A percentile compares a stretch with the other conserved stretches of the same genome.
phyloP scores from a whole-genome alignment of 495 filamentous ascomycete genomes.

The Neurospora discreta region DNA sequence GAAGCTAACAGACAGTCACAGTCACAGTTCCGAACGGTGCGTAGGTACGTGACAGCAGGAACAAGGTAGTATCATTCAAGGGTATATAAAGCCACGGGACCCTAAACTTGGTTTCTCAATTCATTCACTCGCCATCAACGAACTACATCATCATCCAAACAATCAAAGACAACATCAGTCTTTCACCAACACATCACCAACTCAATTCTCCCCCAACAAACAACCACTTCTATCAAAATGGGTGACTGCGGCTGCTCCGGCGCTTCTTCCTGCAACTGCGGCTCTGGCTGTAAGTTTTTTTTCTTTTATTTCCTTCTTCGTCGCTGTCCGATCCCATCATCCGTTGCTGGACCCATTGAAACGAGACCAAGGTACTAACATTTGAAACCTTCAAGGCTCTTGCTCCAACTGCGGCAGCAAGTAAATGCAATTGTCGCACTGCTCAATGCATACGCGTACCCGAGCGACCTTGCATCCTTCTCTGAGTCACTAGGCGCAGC shows the following conservation, averaged over 20 bases:
- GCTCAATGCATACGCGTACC: neutral
- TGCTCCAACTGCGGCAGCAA: conserved; percentile 30
- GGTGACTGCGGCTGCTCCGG: conserved; percentile 37
- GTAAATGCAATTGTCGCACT: neutral
- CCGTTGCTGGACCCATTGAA: no score
- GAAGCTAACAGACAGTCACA: neutral
- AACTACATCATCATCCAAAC: conserved; percentile 3
- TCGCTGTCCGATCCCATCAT: no score
- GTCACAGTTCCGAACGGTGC: neutral
- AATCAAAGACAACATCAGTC: neutral
- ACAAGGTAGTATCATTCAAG: neutral
- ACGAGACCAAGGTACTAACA: neutral
- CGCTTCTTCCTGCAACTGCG: conserved; percentile 27
- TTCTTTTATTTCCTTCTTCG: neutral
- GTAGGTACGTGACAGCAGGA: neutral
- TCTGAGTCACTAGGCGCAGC: neutral
- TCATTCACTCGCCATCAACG: conserved; percentile 1
- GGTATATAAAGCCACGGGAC: neutral
- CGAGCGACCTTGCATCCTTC: neutral
- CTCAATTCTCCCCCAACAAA: conserved; percentile 5
- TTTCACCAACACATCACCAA: conserved; percentile 4
- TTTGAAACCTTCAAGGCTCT: conserved; percentile 18
- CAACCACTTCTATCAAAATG: conserved; percentile 27
- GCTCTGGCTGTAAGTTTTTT: conserved; percentile 28
- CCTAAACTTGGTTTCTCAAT: neutral